Conservation (phyloP, 2,329 filamentous ascomycete genomes). For the Cladorrhinum sp. region DNA sequence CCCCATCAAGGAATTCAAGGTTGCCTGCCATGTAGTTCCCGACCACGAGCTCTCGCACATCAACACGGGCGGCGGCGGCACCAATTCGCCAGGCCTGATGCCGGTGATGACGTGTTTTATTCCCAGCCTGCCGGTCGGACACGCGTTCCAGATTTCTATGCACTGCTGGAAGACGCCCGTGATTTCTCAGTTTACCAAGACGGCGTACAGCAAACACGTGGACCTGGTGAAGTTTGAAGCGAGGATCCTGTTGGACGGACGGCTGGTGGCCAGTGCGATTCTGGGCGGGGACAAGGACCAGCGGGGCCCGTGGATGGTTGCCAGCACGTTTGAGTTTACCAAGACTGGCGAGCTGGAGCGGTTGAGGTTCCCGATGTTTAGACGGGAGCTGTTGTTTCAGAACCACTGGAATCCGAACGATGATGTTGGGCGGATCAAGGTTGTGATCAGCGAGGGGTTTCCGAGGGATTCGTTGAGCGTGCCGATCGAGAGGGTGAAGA, state of each 20-base stretch:
- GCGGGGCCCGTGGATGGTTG: conserved; percentile 50
- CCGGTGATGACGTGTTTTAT: conserved; percentile 71
- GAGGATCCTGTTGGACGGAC: conserved; percentile 66
- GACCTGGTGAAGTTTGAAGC: conserved; percentile 62
- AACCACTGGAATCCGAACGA: conserved; percentile 70
- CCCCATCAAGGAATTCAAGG: conserved; percentile 79
- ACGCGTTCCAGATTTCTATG: conserved; percentile 68
- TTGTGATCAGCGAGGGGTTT: conserved; percentile 73
- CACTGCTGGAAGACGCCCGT: conserved; percentile 68
- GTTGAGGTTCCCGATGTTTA: conserved; percentile 72
- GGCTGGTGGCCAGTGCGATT: conserved; percentile 56
- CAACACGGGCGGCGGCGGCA: conserved; percentile 37
- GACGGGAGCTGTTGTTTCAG: conserved; percentile 65
- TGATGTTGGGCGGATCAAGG: conserved; percentile 68
- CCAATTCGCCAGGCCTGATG: conserved; percentile 35
- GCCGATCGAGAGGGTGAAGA: conserved; percentile 65
- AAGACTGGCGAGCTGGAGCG: conserved; percentile 56
- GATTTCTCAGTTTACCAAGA: conserved; percentile 50
- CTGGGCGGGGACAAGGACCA: conserved; percentile 51
- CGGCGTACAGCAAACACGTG: conserved; percentile 52
- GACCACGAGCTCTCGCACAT: conserved; percentile 52
- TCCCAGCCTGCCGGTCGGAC: conserved; percentile 57
- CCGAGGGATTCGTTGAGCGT: conserved; percentile 48
- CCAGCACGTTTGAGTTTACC: conserved; percentile 46
- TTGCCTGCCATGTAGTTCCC: conserved; percentile 67